phyloP scores from a whole-genome alignment of 1,284 basidiomycete species.

The Irpex sp. region DNA sequence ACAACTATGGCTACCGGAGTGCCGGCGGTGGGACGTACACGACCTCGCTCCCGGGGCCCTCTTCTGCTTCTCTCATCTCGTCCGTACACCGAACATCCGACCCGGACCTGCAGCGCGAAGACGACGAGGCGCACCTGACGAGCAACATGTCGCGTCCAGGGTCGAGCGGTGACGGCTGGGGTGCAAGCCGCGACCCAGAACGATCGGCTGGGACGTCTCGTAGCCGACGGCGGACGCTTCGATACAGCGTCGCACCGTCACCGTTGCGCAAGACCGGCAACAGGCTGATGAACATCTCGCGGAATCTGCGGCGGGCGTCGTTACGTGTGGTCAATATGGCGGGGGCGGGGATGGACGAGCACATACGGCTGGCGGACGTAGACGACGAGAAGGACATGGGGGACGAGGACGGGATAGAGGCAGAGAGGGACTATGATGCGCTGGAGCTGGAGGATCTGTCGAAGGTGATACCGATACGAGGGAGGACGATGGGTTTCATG shows the following conservation, averaged over 20 bases:
- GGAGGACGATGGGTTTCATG: conserved; percentile 78
- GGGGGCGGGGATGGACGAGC: conserved; percentile 57
- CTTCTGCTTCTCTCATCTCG: conserved; percentile 49
- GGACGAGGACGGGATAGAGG: conserved; percentile 30
- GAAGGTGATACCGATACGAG: conserved; percentile 59
- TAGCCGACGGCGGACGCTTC: conserved; percentile 39
- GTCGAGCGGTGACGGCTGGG: conserved; percentile 19
- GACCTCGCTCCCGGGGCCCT: conserved; percentile 41
- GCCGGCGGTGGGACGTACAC: conserved; percentile 32
- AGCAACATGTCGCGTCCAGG: conserved; percentile 42
- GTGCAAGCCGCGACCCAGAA: conserved; percentile 26
- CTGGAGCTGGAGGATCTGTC: conserved; percentile 43
- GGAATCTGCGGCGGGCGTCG: conserved; percentile 66
- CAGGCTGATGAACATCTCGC: conserved; percentile 54
- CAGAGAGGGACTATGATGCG: conserved; percentile 26
- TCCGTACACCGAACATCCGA: conserved; percentile 34
- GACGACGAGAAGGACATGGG: conserved; percentile 33
- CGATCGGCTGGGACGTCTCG: conserved; percentile 34
- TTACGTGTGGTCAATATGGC: conserved; percentile 82
- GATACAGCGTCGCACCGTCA: conserved; percentile 50
- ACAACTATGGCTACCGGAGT: conserved; percentile 18
- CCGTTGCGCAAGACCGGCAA: conserved; percentile 57
- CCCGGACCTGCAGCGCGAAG: conserved; percentile 43
- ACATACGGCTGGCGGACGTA: conserved; percentile 51
- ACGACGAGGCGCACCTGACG: conserved; percentile 54